Base-by-base conservation (phyloP, 2,329 filamentous ascomycete genomes). In the Beauveria medogensis region DNA sequence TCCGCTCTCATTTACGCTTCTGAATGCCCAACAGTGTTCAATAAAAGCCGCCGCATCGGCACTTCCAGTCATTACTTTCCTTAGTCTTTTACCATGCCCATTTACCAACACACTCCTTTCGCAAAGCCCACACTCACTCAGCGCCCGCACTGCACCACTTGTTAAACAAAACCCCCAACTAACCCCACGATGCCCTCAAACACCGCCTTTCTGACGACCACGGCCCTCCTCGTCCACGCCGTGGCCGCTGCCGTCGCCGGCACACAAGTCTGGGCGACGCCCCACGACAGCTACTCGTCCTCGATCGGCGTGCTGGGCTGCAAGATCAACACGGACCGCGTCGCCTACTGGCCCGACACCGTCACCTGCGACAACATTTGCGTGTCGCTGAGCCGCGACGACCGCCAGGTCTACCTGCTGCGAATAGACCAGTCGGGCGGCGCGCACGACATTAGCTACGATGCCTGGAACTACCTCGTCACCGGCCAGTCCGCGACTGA, bases 281-380 rank as follows among this genome's bases (percentile, higher is more conserved):
- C 79, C 8, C 80, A 82, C 67, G 75, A 77, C 63, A 72, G 72
- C 63, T 81, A 75, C 69, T 78, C 76, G 1, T 80, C 77, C 1
- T 80, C 78, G 0, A 69, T 80, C 48, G 79, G 79, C 51, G 78
- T 81, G 2, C 72, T 80, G 12, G 79, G 79, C 51, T 82, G 80
- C 75, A 78, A 80, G 65, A 73, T 82, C 67, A 69, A 82, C 69
- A 80, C 77, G 41, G 77, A 82, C 69, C 77, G 79, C 52, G 74
- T 82, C 59, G 79, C 79, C 41, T 82, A 82, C 72, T 82, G 78
- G 77, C 80, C 80, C 3, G 65, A 65, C 48, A 68, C 72, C 3
- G 73, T 78, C 40, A 73, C 74, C 69, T 82, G 79, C 72, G 70
- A 73, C 70, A 76, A 75, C 64, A 69, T 81, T 61, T 67, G 63